Conservation (phyloP, 345 rosid genomes). For the Alliaria petiolata region DNA sequence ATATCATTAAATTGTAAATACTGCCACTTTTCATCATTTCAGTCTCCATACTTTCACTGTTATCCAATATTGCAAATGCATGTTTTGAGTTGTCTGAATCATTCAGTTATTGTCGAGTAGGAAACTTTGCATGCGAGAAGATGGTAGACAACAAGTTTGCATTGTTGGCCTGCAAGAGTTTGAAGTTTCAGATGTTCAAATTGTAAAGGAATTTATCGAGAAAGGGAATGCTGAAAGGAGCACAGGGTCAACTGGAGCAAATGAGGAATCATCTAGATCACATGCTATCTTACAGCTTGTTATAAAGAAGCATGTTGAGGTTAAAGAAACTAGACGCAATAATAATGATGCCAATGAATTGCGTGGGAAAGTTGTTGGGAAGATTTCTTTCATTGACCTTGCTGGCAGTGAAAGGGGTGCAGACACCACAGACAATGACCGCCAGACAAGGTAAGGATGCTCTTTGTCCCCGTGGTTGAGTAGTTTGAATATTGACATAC, state of each 20-base stretch:
- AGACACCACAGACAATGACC: conserved; percentile 95
- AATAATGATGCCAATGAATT: conserved; percentile 77
- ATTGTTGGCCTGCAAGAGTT: conserved; percentile 97
- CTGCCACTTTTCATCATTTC: not conserved
- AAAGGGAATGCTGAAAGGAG: conserved; percentile 94
- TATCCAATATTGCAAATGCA: conserved; percentile 3
- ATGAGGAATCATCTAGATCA: conserved; percentile 98
- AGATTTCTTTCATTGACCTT: conserved; percentile 98
- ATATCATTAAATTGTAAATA: not conserved
- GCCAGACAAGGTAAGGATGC: conserved; percentile 73
- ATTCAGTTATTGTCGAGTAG: conserved; percentile 35
- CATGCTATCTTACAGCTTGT: conserved; percentile 96
- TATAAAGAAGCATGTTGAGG: conserved; percentile 76
- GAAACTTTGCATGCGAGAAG: conserved; percentile 99
- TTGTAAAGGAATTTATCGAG: conserved; percentile 90
- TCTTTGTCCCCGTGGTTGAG: not conserved
- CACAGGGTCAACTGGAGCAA: conserved; percentile 97
- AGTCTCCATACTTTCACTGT: not conserved
- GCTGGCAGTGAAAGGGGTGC: conserved; percentile 99
- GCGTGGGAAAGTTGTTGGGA: conserved; percentile 79
- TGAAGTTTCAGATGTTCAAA: conserved; percentile 91
- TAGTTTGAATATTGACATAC: not conserved
- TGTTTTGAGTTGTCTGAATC: conserved; percentile 8
- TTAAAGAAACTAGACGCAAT: conserved; percentile 77
- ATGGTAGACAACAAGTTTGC: conserved; percentile 98